Base-by-base conservation (phyloP, 352 stramenopile species). In the Phytophthora pini region DNA sequence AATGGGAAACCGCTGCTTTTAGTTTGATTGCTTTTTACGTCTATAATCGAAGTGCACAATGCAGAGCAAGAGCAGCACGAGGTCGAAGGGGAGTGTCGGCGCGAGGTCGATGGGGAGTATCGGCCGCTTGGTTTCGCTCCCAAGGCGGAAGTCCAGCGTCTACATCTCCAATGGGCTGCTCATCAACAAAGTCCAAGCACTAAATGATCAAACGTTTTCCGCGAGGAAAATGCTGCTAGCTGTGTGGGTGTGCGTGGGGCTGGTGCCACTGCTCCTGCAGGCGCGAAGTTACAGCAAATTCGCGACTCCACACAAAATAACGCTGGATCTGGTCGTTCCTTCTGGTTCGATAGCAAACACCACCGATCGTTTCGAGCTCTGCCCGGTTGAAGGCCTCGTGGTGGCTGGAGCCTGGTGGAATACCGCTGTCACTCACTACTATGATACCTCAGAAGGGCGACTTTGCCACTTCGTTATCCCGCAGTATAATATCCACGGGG, bases 401-500 rank as follows among this genome's bases (percentile, higher is more conserved):
- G 13, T 53, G 1, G 54, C 54, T 44, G 41, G 54, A 15, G 54
- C 40, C 13, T 60, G 40, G 53, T 60, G 53, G 53, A 60, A 60
- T 29, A 29, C 54, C 22, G 40, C 1, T 15, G 13, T 44, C n/a
- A 52, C 31, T 3, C 41, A 61, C 40, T 61, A 61, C 20, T 54
- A 46, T 22, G 36, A 20, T 20, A 6, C 15, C 17, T 17, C 29
- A 6, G 40, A 53, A 5, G 41, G 20, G 3, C 24, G 3, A 24
- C 10, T 61, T 31, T 51, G 53, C 22, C 53, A 52, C 41, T 61
- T 61, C 5, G 54, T 65, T 1, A 31, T 65, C 20, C 57, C 57
- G 13, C 57, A 65, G 29, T 65, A 65, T 41, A 59, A 59, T 11
- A 51, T 65, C 15, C 57, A 65, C 20, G 57, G 57, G 34, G 27